A percentile compares a stretch with the other conserved stretches of the same genome.
Evolutionary conservation across 805 yeast genomes (phyloP).

Genomic region (Wickerhamomyces ciferrii): DNA sequence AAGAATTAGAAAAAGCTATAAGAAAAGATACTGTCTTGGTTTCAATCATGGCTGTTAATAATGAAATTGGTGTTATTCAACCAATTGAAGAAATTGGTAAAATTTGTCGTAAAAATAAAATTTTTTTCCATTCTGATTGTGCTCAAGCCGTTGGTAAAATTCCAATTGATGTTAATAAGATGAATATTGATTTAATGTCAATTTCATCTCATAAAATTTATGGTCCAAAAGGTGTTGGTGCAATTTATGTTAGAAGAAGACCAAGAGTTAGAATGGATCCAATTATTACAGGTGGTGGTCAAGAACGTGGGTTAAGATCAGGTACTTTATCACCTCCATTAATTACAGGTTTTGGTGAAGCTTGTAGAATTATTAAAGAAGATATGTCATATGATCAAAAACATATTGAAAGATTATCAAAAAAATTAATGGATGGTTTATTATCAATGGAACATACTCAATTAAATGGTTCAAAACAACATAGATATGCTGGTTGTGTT

Average conservation of each 20-base stretch:
- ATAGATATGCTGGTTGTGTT: constrained; percentile 89
- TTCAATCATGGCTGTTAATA: constrained; percentile 94
- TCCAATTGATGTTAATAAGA: constrained; percentile 85
- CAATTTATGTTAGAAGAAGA: constrained; percentile 91
- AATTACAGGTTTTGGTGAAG: constrained; percentile 96
- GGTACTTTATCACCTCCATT: constrained; percentile 98
- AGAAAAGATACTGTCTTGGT: constrained; percentile 89
- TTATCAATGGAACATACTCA: constrained; percentile 83
- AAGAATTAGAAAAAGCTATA: constrained; percentile 74
- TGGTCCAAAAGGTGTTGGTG: constrained; percentile 98
- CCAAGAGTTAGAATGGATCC: constrained; percentile 98
- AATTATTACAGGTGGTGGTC: constrained; percentile 95
- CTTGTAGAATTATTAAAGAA: constrained; percentile 73
- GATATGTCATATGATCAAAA: constrained; percentile 72
- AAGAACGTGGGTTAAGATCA: constrained; percentile 95
- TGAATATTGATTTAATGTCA: constrained; percentile 90
- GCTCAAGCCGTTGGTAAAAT: constrained; percentile 98
- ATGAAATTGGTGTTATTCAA: constrained; percentile 97
- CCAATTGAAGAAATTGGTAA: constrained; percentile 92
- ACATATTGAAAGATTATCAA: constrained; percentile 68
- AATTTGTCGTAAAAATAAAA: constrained; percentile 79
- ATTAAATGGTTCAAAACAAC: constrained; percentile 75
- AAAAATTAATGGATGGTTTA: constrained; percentile 67
- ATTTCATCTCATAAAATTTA: constrained; percentile 94
- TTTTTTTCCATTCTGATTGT: constrained; percentile 95